These are phyloP conservation scores for Tetrahymena borealis DNA, from an alignment of 73 alveolate species.

Conservation along the genomic window DNA sequence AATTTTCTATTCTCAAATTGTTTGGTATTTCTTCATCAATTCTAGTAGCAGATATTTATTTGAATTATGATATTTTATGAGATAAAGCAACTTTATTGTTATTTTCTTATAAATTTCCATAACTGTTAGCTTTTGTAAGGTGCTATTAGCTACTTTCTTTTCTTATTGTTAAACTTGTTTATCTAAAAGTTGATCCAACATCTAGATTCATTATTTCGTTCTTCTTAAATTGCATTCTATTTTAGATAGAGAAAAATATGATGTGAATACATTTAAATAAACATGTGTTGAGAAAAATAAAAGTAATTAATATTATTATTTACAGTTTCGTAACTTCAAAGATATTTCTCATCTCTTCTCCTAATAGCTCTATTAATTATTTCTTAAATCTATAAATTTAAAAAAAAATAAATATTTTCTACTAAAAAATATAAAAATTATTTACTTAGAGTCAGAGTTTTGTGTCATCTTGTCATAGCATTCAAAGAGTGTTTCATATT, in stretches of 20 bases:
- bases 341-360: background rate
- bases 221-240: background rate
- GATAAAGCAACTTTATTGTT: too few species aligned
- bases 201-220: background rate
- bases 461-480: background rate
- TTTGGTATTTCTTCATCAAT: too few species aligned
- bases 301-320: background rate
- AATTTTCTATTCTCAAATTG: background rate
- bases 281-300: too few species aligned
- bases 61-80: too few species aligned
- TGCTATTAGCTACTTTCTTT: too few species aligned
- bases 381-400: background rate
- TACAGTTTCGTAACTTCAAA: background rate
- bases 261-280: too few species aligned
- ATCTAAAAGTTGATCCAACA: too few species aligned
- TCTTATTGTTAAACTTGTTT: too few species aligned
- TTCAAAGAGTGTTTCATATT: background rate
- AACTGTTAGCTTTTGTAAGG: too few species aligned
- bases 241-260: too few species aligned
- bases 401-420: background rate
- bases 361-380: background rate
- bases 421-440: background rate
- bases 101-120: too few species aligned
- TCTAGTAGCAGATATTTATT: too few species aligned
- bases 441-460: background rate